Conservation (phyloP, 2,329 filamentous ascomycete genomes). For the Incumbomyces delicatus region DNA sequence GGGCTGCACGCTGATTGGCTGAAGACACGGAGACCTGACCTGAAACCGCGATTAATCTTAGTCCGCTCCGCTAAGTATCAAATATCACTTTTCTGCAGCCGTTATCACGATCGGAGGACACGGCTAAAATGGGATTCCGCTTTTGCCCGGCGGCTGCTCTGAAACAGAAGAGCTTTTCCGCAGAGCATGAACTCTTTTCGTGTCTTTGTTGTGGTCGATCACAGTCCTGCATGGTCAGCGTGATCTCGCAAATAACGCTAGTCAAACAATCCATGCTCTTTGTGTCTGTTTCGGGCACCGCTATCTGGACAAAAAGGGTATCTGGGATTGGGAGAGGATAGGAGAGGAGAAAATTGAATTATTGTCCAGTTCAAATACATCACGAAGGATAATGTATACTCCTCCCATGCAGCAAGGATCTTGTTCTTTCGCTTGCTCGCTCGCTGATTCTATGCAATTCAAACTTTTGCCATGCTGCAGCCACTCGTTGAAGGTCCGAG, state of each 20-base stretch:
- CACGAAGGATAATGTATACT: neutral
- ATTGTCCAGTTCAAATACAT: neutral
- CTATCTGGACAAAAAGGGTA: too few relatives aligned
- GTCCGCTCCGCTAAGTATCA: too few relatives aligned
- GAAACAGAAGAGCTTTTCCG: too few relatives aligned
- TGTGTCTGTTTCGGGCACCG: too few relatives aligned
- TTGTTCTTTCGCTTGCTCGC: neutral
- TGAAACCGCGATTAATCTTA: neutral
- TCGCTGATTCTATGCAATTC: slow-evolving; percentile 1
- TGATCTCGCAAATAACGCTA: neutral
- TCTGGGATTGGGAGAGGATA: too few relatives aligned
- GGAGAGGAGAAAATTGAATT: slow-evolving; percentile 4
- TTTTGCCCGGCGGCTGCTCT: too few relatives aligned
- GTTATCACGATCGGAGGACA: too few relatives aligned
- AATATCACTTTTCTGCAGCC: too few relatives aligned
- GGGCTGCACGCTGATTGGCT: neutral
- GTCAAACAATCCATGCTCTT: neutral
- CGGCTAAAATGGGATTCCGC: too few relatives aligned
- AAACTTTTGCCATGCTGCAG: slow-evolving; percentile 1
- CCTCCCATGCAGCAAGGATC: neutral
- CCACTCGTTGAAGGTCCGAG: neutral
- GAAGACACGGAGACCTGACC: neutral
- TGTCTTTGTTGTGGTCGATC: too few relatives aligned
- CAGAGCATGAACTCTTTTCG: too few relatives aligned
- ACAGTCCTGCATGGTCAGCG: too few relatives aligned